phyloP scores from a whole-genome alignment of 805 yeast species.

The Zygoascus bituminiphila region DNA sequence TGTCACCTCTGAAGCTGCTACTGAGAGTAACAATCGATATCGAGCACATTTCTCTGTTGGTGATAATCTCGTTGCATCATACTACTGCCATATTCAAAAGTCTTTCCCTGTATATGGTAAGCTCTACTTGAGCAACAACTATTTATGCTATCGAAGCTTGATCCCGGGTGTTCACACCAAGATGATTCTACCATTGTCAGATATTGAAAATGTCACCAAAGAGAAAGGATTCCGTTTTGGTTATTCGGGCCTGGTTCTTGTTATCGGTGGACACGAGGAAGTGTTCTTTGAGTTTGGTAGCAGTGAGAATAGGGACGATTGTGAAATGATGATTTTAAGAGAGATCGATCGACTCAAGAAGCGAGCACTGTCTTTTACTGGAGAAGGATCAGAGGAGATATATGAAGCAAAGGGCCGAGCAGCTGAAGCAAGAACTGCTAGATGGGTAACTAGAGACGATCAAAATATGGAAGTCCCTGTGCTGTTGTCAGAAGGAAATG shows the following conservation, averaged over 20 bases:
- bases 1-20: constrained; percentile 36
- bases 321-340: constrained; percentile 42
- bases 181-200: constrained; percentile 73
- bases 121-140: constrained; percentile 58
- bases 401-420: neutral
- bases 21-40: constrained; percentile 49
- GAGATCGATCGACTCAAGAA: constrained; percentile 36
- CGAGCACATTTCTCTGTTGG: constrained; percentile 57
- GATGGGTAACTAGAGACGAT: constrained; percentile 60
- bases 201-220: constrained; percentile 59
- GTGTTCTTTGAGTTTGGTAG: constrained; percentile 58
- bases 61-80: constrained; percentile 54
- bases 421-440: constrained; percentile 33
- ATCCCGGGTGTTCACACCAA: constrained; percentile 69
- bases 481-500: constrained; percentile 1
- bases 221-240: constrained; percentile 62
- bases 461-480: constrained; percentile 22
- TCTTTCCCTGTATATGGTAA: constrained; percentile 79
- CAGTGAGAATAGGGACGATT: constrained; percentile 51
- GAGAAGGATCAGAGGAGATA: neutral
- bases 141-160: constrained; percentile 72
- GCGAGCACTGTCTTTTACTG: neutral
- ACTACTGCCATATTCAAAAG: constrained; percentile 59
- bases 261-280: constrained; percentile 68
- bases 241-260: constrained; percentile 62